These are phyloP conservation scores for Keithomyces neogunnii DNA, from an alignment of 2,329 filamentous ascomycete species.

Conservation along the genomic window DNA sequence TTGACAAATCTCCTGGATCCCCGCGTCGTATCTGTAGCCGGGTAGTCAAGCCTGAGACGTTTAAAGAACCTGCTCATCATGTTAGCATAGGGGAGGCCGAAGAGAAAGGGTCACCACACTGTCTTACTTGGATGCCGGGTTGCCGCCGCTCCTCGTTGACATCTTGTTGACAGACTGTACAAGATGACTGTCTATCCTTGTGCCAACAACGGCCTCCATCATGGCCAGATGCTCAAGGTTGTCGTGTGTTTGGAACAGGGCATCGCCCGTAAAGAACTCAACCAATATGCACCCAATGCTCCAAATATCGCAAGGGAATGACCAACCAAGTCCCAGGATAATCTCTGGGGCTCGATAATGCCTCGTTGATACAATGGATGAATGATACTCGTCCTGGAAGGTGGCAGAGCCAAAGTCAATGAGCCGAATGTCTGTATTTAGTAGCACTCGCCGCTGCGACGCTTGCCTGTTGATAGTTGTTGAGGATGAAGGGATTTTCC, in stretches of 20 bases:
- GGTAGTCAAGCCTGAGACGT: slow-evolving; percentile 56
- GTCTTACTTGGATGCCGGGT: slow-evolving; percentile 55
- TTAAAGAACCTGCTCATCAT: slow-evolving; percentile 51
- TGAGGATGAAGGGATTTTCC: slow-evolving; percentile 60
- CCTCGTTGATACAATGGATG: slow-evolving; percentile 60
- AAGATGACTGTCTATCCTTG: slow-evolving; percentile 49
- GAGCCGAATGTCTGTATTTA: slow-evolving; percentile 61
- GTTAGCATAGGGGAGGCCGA: background rate
- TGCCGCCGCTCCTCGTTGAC: slow-evolving; percentile 46
- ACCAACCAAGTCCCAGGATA: slow-evolving; percentile 63
- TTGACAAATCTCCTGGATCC: slow-evolving; percentile 60
- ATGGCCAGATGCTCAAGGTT: slow-evolving; percentile 67
- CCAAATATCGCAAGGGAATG: slow-evolving; percentile 65
- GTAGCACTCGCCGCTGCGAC: slow-evolving; percentile 53
- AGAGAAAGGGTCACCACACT: background rate
- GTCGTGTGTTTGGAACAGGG: slow-evolving; percentile 64
- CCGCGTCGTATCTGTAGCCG: slow-evolving; percentile 52
- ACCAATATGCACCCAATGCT: slow-evolving; percentile 66
- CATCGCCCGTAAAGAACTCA: slow-evolving; percentile 64
- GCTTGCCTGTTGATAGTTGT: slow-evolving; percentile 51
- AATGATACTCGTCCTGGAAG: slow-evolving; percentile 66
- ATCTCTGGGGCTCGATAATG: slow-evolving; percentile 65
- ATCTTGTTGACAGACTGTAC: slow-evolving; percentile 42
- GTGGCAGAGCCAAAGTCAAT: slow-evolving; percentile 67
- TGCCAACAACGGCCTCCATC: slow-evolving; percentile 62